Percentiles rank a stretch among this genome's conserved stretches.
phyloP scores from a whole-genome alignment of 2,329 filamentous ascomycete species.

The Penicillium sp. region DNA sequence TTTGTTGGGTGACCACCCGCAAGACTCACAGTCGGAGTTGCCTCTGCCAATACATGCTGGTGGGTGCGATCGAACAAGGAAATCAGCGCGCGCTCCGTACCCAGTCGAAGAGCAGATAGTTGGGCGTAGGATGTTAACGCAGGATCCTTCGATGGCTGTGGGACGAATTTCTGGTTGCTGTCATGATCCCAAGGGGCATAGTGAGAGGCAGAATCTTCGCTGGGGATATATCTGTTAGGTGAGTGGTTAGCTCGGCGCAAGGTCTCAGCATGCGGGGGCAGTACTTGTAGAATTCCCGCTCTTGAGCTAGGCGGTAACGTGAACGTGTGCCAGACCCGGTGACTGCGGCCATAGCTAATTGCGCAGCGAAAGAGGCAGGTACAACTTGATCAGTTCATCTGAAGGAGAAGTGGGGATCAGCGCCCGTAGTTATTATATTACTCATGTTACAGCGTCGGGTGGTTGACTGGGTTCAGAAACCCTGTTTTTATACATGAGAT shows the following conservation, averaged over 20 bases:
- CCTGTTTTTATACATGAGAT: background rate
- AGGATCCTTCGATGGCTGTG: slow-evolving; percentile 32
- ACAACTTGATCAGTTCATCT: background rate
- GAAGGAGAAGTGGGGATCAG: background rate
- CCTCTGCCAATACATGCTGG: slow-evolving; percentile 56
- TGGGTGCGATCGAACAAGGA: slow-evolving; percentile 53
- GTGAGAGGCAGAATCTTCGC: slow-evolving; percentile 21
- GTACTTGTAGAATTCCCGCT: slow-evolving; percentile 12
- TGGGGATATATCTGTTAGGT: slow-evolving; percentile 11
- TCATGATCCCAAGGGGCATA: slow-evolving; percentile 24
- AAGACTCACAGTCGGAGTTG: slow-evolving; percentile 46
- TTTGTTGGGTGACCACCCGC: slow-evolving; percentile 19
- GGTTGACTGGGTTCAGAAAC: background rate
- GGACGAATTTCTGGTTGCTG: slow-evolving; percentile 13
- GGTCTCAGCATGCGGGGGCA: background rate
- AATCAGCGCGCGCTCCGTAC: slow-evolving; percentile 47
- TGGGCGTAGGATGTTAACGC: slow-evolving; percentile 54
- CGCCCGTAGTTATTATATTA: background rate
- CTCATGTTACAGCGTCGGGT: background rate
- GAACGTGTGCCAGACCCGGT: background rate
- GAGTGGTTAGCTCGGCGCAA: background rate
- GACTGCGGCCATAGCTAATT: slow-evolving; percentile 1
- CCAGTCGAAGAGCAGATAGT: slow-evolving; percentile 47
- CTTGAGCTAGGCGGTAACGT: slow-evolving; percentile 11
- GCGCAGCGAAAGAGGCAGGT: background rate